These are phyloP conservation scores for Phytophthora fragariae DNA, from an alignment of 352 stramenopile genomes.

Conservation along the genomic window DNA sequence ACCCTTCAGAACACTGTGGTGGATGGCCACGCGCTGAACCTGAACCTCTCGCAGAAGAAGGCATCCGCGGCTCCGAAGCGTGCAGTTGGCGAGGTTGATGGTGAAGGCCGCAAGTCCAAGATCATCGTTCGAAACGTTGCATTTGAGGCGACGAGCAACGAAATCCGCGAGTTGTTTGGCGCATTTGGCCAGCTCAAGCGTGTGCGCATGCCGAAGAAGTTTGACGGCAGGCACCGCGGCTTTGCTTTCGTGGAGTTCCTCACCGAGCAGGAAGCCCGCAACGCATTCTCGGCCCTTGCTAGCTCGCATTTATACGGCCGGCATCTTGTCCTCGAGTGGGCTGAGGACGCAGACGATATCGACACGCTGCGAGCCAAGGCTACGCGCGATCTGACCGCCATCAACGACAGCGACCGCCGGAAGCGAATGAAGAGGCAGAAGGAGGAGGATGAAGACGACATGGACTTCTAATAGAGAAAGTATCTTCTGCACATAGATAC, in stretches of 20 bases:
- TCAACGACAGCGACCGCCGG: constrained; percentile 72
- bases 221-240: constrained; percentile 96
- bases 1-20: constrained; percentile 88
- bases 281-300: constrained; percentile 92
- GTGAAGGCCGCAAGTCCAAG: constrained; percentile 89
- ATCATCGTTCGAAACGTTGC: constrained; percentile 99
- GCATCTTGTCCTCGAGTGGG: constrained; percentile 99
- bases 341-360: constrained; percentile 88
- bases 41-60: constrained; percentile 95
- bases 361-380: constrained; percentile 88
- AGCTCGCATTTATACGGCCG: constrained; percentile 98
- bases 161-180: constrained; percentile 97
- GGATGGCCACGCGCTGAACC: constrained; percentile 95
- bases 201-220: constrained; percentile 98
- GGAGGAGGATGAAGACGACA: constrained; percentile 55
- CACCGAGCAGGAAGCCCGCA: constrained; percentile 95
- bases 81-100: constrained; percentile 43
- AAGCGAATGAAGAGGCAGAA: constrained; percentile 67
- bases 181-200: constrained; percentile 98
- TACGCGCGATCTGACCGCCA: constrained; percentile 71
- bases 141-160: constrained; percentile 97
- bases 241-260: constrained; percentile 99
- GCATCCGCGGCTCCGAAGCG: constrained; percentile 52
- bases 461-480: constrained; percentile 45
- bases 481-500: no score